Evolutionary conservation across 495 filamentous ascomycete genomes (phyloP).

Genomic region (Lasiosphaeria miniovina): DNA sequence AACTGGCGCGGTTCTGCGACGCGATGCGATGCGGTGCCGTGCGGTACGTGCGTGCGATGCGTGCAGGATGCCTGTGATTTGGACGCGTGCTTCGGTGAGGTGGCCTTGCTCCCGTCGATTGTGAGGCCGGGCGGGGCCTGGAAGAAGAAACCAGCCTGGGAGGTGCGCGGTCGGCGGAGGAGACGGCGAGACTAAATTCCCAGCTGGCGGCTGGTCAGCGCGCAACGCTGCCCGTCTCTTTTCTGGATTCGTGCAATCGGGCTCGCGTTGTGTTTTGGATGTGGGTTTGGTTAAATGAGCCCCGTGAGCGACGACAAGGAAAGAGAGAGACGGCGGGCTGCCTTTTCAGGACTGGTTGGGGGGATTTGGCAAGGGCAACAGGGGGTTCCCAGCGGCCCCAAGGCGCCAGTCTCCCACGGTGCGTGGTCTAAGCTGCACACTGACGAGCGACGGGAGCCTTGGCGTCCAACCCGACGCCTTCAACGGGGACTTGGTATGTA

Average conservation of each 20-base stretch:
- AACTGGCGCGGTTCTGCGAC: conserved; percentile 5
- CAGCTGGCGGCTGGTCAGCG: not conserved
- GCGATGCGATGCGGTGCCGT: conserved; percentile 4
- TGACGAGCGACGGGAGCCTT: conserved; percentile 3
- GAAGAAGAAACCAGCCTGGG: no score
- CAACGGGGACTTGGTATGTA: not conserved
- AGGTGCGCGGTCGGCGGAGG: not conserved
- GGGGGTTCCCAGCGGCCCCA: conserved; percentile 7
- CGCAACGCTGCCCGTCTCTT: conserved; percentile 2
- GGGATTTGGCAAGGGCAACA: conserved; percentile 18
- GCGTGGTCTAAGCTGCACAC: conserved; percentile 9
- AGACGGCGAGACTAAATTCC: not conserved
- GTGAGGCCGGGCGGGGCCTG: not conserved
- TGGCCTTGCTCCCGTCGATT: not conserved
- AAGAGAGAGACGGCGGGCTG: conserved; percentile 17
- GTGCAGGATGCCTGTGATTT: no score
- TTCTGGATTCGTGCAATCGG: conserved; percentile 5
- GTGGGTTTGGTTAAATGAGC: conserved; percentile 21
- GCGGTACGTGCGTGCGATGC: not conserved
- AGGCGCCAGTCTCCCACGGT: conserved; percentile 14
- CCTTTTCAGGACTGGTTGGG: conserved; percentile 21
- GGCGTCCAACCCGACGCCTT: conserved; percentile 11
- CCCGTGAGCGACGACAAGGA: conserved; percentile 21
- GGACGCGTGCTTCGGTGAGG: not conserved
- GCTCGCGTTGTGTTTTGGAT: conserved; percentile 14